Base-by-base conservation (phyloP, 208 protist genomes). In the Vickermania spadyakhi region DNA sequence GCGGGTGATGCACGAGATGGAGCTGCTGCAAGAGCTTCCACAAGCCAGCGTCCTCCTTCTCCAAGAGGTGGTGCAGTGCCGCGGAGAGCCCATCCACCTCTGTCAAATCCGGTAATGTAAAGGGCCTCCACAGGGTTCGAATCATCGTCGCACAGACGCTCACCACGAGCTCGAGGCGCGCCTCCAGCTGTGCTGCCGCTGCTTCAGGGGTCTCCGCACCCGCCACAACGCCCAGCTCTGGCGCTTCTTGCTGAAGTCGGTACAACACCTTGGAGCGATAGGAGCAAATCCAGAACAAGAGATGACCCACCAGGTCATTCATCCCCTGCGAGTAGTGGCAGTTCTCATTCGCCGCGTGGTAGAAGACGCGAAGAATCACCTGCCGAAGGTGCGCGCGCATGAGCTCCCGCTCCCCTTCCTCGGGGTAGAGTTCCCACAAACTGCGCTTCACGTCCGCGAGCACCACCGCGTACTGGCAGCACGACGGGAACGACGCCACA, bases 281-380 rank as follows among this genome's bases (percentile, higher is more conserved):
- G 2, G 75, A 75, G 27, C 59, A 64, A 62, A 90, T 65, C 22
- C 79, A 68, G 62, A 84, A 90, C 79, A 92, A 76, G 27, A 91
- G 63, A 58, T 81, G 91, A 28, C 84, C 88, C 57, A 94, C 74
- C 14, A 94, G 62, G 64, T 94, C 88, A 56, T 94, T 81, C 58
- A 94, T 68, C 0, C 88, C 88, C 66, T 94, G 88, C 26, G 89
- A 91, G 64, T 94, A 94, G n/a, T n/a, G n/a, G n/a, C n/a, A n/a
- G 68, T 82, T 66, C n/a, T 29, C 66, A 28, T 89, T 70, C 0
- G 60, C 67, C 42, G 82, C 75, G 60, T 79, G 63, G 1, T 70
- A 60, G 13, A 94, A 74, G 1, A 86, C 62, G 28, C 77, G 77
- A 31, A 87, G 52, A 3, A 94, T 41, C 45, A 82, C 81, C 11